These are phyloP conservation scores for Acorus gramineus DNA, from an alignment of 106 monocot species.

Conservation along the genomic window DNA sequence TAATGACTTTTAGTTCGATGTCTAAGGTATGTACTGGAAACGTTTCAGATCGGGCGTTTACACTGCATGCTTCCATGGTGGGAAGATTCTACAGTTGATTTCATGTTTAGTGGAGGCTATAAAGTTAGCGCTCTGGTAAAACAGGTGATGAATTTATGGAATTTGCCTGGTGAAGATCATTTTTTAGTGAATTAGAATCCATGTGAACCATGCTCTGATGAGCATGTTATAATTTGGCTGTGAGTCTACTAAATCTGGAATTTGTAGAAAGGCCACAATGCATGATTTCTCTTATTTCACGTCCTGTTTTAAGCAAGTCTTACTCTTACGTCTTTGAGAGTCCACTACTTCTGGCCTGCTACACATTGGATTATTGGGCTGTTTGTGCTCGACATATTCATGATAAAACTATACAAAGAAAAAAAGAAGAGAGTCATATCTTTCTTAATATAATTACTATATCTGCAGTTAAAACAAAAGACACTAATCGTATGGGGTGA, in stretches of 20 bases:
- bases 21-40: no score
- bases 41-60: constrained; percentile 9
- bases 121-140: constrained; percentile 59
- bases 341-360: no score
- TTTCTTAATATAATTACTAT: no score
- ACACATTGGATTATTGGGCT: no score
- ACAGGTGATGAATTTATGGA: constrained; percentile 29
- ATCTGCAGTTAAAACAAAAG: constrained; percentile 64
- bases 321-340: background rate
- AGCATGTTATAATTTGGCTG: background rate
- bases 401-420: no score
- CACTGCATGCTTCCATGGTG: constrained; percentile 92
- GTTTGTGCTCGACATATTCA: no score
- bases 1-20: no score
- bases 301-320: background rate
- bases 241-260: background rate
- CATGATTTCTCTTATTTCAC: background rate
- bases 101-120: constrained; percentile 92
- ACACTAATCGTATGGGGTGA: constrained; percentile 85
- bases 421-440: no score
- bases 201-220: no score
- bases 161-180: no score
- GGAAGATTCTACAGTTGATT: constrained; percentile 92
- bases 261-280: background rate
- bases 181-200: no score